Evolutionary conservation across 768 basidiomycete genomes (phyloP).

Genomic region (Agrocybe chaxingu): DNA sequence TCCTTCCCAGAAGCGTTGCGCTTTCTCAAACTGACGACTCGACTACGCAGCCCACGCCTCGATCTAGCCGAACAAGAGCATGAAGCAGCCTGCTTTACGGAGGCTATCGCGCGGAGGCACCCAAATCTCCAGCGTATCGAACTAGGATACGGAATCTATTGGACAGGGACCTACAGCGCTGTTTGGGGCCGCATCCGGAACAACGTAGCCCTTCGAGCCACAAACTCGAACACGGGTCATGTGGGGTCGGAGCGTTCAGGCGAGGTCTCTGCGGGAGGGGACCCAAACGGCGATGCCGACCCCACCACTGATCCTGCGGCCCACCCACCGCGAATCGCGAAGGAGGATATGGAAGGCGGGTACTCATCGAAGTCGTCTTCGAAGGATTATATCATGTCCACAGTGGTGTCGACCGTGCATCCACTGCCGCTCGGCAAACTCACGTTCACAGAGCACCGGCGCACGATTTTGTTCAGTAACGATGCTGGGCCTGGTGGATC

Average conservation of each 20-base stretch:
- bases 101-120: constrained; percentile 18
- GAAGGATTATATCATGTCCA: constrained; percentile 19
- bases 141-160: constrained; percentile 27
- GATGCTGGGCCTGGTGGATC: constrained; percentile 3
- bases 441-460: constrained; percentile 25
- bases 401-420: constrained; percentile 19
- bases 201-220: constrained; percentile 1
- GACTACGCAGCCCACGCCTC: constrained; percentile 19
- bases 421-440: constrained; percentile 22
- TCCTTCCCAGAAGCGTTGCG: constrained; percentile 16
- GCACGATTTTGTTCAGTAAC: constrained; percentile 23
- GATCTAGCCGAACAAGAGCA: constrained; percentile 19
- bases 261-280: too few species aligned
- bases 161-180: constrained; percentile 27
- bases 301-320: too few species aligned
- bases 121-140: constrained; percentile 19
- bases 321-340: neutral
- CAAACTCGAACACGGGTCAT: too few species aligned
- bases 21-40: constrained; percentile 20
- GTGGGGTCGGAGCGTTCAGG: too few species aligned
- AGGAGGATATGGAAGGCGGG: constrained; percentile 3
- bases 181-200: constrained; percentile 22
- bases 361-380: constrained; percentile 17
- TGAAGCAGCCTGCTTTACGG: constrained; percentile 20
- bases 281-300: too few species aligned